Evolutionary conservation across 2,329 filamentous ascomycete species (phyloP).

Genomic region (Fusarium xylarioides): DNA sequence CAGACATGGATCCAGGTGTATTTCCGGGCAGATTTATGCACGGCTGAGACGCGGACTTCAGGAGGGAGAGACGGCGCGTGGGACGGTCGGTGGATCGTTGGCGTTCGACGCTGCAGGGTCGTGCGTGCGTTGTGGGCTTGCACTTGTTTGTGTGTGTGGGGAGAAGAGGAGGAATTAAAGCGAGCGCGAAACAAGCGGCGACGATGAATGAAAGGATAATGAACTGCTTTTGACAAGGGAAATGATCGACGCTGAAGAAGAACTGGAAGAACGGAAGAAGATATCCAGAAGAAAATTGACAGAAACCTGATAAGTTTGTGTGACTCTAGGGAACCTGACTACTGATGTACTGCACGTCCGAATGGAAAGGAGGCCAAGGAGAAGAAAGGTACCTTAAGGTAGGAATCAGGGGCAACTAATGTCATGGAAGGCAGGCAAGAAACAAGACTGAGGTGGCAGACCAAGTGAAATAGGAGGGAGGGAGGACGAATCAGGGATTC

Average conservation of each 20-base stretch:
- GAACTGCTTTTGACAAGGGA: not conserved
- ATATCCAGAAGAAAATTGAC: conserved; percentile 10
- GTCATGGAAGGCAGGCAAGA: conserved; percentile 4
- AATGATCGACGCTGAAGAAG: conserved; percentile 21
- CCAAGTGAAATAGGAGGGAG: not conserved
- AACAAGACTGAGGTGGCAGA: conserved; percentile 3
- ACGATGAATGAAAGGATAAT: conserved; percentile 14
- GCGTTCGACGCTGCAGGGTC: conserved; percentile 36
- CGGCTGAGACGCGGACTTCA: conserved; percentile 46
- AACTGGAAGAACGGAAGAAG: conserved; percentile 4
- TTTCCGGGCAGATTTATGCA: conserved; percentile 42
- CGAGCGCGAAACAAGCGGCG: conserved; percentile 29
- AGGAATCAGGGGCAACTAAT: conserved; percentile 33
- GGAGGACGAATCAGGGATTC: conserved; percentile 5
- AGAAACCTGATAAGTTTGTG: not conserved
- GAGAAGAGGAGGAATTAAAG: conserved; percentile 16
- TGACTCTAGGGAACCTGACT: not conserved
- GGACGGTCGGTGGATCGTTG: conserved; percentile 43
- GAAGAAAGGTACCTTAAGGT: conserved; percentile 2
- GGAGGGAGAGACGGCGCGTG: conserved; percentile 43
- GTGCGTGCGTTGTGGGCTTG: conserved; percentile 33
- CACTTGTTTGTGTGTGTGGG: conserved; percentile 25
- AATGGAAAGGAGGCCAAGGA: not conserved
- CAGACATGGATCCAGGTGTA: conserved; percentile 27
- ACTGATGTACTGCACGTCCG: not conserved